These are phyloP conservation scores for Cinnamomum micranthum DNA, from an alignment of 164 flowering plant species.

Conservation along the genomic window DNA sequence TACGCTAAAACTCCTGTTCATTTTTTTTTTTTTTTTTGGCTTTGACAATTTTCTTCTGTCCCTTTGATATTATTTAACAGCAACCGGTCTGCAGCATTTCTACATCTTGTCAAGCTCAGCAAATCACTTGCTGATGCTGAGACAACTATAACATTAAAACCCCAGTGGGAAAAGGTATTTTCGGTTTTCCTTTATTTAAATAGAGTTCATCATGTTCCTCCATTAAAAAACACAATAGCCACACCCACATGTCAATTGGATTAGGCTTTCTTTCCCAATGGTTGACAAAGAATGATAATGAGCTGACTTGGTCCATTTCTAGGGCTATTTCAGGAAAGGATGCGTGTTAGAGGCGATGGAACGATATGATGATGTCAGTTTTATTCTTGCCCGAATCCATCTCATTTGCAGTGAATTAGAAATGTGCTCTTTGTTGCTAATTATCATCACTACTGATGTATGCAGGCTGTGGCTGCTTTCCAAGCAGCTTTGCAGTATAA, in stretches of 20 bases:
- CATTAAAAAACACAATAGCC: neutral
- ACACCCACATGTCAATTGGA: neutral
- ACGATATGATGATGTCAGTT: constrained; percentile 73
- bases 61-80: constrained; percentile 29
- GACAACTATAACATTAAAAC: constrained; percentile 69
- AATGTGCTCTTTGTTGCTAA: constrained; percentile 11
- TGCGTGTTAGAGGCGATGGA: constrained; percentile 90
- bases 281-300: neutral
- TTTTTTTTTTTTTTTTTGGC: neutral
- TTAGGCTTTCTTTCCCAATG: neutral
- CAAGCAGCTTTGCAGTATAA: constrained; percentile 68
- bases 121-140: constrained; percentile 98
- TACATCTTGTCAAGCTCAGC: constrained; percentile 75
- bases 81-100: constrained; percentile 97
- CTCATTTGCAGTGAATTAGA: neutral
- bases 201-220: neutral
- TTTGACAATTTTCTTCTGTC: neutral
- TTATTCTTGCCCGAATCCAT: neutral
- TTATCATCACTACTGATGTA: neutral
- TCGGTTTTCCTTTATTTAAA: neutral
- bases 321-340: constrained; percentile 98
- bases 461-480: constrained; percentile 76
- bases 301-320: constrained; percentile 19
- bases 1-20: neutral
- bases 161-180: constrained; percentile 93